Evolutionary conservation across 2,329 filamentous ascomycete species (phyloP).

Genomic region (Thermoascus crustaceus): DNA sequence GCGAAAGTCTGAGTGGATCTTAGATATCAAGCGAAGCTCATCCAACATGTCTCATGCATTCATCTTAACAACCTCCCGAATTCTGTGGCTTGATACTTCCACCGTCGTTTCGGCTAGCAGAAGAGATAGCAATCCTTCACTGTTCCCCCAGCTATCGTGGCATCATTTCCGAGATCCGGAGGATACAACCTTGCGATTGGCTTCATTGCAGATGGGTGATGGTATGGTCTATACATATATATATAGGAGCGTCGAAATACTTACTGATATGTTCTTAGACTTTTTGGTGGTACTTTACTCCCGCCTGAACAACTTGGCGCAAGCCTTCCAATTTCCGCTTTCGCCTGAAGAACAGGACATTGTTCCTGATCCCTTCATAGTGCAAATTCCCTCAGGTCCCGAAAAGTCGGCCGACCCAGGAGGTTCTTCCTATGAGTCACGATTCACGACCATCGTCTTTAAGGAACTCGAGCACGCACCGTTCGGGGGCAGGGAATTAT

Average conservation of each 20-base stretch:
- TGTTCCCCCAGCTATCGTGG: conserved; percentile 39
- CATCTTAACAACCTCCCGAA: conserved; percentile 45
- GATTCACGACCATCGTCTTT: conserved; percentile 27
- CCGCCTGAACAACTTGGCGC: conserved; percentile 25
- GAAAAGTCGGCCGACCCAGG: conserved; percentile 6
- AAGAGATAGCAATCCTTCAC: conserved; percentile 17
- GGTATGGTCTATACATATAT: conserved; percentile 21
- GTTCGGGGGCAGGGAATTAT: conserved; percentile 9
- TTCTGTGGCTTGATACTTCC: conserved; percentile 37
- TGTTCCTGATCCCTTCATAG: conserved; percentile 26
- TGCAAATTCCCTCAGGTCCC: conserved; percentile 20
- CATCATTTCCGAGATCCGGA: conserved; percentile 47
- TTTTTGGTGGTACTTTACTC: conserved; percentile 35
- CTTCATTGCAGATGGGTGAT: conserved; percentile 22
- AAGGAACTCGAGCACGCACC: conserved; percentile 21
- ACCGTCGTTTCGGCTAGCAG: conserved; percentile 17
- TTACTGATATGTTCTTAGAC: conserved; percentile 19
- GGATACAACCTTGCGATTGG: conserved; percentile 43
- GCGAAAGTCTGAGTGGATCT: conserved; percentile 43
- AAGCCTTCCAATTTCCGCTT: conserved; percentile 24
- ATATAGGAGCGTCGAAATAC: conserved; percentile 4
- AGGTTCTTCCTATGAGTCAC: conserved; percentile 2
- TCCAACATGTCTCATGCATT: conserved; percentile 38
- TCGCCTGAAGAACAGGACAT: conserved; percentile 15
- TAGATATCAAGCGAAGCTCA: conserved; percentile 44